phyloP scores from a whole-genome alignment of 257 asterid species.

The Solanum dulcamara region DNA sequence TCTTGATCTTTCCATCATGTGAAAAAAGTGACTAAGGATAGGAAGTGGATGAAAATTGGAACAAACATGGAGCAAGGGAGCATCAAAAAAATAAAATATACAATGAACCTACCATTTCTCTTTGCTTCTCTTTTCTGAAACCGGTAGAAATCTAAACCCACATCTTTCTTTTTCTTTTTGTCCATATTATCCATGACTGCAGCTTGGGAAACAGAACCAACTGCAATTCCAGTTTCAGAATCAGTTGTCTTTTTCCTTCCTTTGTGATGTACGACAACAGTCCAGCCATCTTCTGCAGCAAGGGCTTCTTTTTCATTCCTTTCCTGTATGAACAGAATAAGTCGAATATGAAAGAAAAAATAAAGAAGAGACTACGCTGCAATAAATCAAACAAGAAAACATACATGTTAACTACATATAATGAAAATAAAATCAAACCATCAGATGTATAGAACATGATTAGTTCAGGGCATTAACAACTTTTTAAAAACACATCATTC shows the following conservation, averaged over 20 bases:
- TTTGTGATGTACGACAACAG: slow-evolving; percentile 82
- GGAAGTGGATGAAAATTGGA: background rate
- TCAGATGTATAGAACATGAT: background rate
- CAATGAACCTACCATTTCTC: slow-evolving; percentile 52
- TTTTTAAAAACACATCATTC: background rate
- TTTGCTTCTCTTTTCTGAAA: slow-evolving; percentile 84
- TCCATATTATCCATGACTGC: slow-evolving; percentile 62
- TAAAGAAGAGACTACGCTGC: background rate
- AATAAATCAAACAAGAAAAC: background rate
- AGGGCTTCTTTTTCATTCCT: slow-evolving; percentile 58
- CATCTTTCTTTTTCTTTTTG: slow-evolving; percentile 57
- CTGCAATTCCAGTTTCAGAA: slow-evolving; percentile 68
- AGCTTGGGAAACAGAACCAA: slow-evolving; percentile 86
- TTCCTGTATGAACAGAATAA: slow-evolving; percentile 42
- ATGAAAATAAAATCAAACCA: background rate
- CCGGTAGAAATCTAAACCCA: slow-evolving; percentile 67
- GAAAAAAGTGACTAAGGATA: background rate
- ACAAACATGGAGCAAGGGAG: background rate
- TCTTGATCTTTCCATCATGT: background rate
- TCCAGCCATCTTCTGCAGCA: slow-evolving; percentile 93
- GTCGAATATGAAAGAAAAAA: background rate
- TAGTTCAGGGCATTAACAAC: background rate
- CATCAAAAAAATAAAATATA: background rate
- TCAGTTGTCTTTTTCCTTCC: slow-evolving; percentile 93
- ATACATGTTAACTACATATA: background rate